Conservation (phyloP, 78 protist genomes). For the Polysphondylium violaceum region DNA sequence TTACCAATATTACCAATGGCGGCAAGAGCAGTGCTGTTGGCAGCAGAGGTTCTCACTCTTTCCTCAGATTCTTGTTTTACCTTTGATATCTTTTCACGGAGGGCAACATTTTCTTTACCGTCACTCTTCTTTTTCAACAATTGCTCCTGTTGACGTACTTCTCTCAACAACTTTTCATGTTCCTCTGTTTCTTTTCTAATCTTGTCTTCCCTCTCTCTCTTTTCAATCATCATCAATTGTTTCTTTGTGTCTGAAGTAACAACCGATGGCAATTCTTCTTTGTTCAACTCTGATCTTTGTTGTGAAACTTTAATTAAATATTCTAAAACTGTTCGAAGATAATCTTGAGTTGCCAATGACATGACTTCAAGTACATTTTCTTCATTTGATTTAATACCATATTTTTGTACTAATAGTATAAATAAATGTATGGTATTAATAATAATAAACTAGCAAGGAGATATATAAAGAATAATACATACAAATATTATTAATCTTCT, state of each 20-base stretch:
- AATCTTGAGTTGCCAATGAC: constrained; percentile 71
- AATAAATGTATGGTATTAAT: not conserved
- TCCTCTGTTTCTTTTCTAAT: constrained; percentile 45
- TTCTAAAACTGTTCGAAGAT: constrained; percentile 47
- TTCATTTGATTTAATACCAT: constrained; percentile 33
- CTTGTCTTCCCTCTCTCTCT: constrained; percentile 55
- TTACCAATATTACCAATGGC: constrained; percentile 41
- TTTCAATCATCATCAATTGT: constrained; percentile 36
- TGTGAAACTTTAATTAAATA: constrained; percentile 36
- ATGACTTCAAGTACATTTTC: constrained; percentile 37
- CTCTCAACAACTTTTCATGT: constrained; percentile 26
- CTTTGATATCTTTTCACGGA: not conserved
- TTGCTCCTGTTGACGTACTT: constrained; percentile 19
- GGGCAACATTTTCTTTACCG: not conserved
- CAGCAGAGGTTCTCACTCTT: not conserved
- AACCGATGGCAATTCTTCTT: constrained; percentile 36
- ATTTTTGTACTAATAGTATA: not conserved
- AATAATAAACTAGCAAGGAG: not conserved
- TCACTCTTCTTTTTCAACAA: not conserved
- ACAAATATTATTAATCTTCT: constrained; percentile 1
- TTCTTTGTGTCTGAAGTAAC: constrained; percentile 26
- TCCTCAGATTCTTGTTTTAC: constrained; percentile 14
- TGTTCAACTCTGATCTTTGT: constrained; percentile 55
- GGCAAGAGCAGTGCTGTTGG: constrained; percentile 32
- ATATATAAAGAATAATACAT: not conserved